Evolutionary conservation across 106 monocot species (phyloP).

Genomic region (Iris macrosiphon): DNA sequence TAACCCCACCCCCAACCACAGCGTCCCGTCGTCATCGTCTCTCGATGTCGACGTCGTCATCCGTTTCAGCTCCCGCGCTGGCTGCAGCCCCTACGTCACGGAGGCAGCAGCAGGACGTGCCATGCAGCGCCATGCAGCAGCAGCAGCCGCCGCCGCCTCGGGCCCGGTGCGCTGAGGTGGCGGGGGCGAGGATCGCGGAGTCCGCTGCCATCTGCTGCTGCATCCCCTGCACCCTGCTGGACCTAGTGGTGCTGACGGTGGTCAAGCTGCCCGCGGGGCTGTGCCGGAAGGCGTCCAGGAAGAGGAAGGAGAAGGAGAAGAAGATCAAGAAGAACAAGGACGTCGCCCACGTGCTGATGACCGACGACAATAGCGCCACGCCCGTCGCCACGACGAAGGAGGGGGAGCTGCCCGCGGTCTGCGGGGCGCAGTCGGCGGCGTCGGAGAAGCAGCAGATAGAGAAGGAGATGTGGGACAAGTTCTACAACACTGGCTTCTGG

Average conservation of each 20-base stretch:
- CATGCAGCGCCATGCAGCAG: too few relatives aligned
- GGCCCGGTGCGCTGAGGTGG: slow-evolving; percentile 16
- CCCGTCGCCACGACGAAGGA: not conserved
- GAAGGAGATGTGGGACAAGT: slow-evolving; percentile 27
- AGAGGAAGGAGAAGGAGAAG: slow-evolving; percentile 8
- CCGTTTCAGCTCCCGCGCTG: too few relatives aligned
- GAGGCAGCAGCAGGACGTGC: too few relatives aligned
- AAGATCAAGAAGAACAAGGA: not conserved
- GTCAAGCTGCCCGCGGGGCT: slow-evolving; percentile 22
- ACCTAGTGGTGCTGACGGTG: slow-evolving; percentile 13
- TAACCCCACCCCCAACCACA: too few relatives aligned
- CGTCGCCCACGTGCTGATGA: not conserved
- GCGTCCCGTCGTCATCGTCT: too few relatives aligned
- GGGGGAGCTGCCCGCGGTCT: not conserved
- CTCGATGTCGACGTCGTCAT: too few relatives aligned
- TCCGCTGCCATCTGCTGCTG: slow-evolving; percentile 30
- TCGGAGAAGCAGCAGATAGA: slow-evolving; percentile 20
- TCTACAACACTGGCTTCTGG: slow-evolving; percentile 37
- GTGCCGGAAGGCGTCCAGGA: slow-evolving; percentile 10
- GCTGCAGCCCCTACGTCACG: too few relatives aligned
- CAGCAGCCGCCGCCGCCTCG: too few relatives aligned
- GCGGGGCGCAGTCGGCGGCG: not conserved
- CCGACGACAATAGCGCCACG: not conserved
- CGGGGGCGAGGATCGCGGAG: slow-evolving; percentile 24
- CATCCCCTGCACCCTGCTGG: slow-evolving; percentile 21